phyloP scores from a whole-genome alignment of 1,139 yeast species.

The Lodderomyces theae region DNA sequence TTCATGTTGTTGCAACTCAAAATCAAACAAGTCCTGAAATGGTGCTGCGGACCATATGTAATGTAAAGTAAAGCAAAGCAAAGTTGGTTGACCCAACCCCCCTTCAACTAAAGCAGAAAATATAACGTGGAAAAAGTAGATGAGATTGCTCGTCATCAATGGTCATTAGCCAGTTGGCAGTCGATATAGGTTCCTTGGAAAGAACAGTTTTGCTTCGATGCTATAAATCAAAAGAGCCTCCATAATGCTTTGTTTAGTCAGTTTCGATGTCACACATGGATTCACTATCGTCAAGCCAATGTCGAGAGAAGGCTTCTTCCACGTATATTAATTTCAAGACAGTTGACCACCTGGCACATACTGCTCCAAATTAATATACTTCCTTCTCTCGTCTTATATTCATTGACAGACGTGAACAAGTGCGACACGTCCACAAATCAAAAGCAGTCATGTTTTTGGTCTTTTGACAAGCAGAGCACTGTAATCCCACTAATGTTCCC shows the following conservation, averaged over 20 bases:
- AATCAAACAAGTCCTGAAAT: constrained; percentile 25
- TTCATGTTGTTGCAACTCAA: constrained; percentile 8
- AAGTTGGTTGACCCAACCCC: background rate
- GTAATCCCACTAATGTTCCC: constrained; percentile 10
- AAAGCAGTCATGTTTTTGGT: background rate
- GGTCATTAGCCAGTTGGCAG: no score
- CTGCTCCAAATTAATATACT: constrained; percentile 25
- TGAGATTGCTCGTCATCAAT: no score
- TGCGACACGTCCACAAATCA: constrained; percentile 1
- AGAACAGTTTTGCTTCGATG: constrained; percentile 36
- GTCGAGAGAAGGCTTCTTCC: constrained; percentile 14
- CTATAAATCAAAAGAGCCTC: constrained; percentile 25
- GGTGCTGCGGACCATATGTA: constrained; percentile 43
- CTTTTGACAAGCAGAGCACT: constrained; percentile 39
- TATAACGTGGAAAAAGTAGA: constrained; percentile 7
- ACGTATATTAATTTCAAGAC: constrained; percentile 26
- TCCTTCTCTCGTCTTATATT: constrained; percentile 7
- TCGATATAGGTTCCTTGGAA: background rate
- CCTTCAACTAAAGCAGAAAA: constrained; percentile 5
- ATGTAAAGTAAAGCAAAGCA: constrained; percentile 8
- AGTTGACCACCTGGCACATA: constrained; percentile 17
- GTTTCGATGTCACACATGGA: background rate
- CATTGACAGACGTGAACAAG: background rate
- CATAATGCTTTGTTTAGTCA: background rate
- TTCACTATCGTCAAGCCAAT: background rate